These are phyloP conservation scores for Falciphora oryzae DNA, from an alignment of 2,329 filamentous ascomycete genomes.

Conservation along the genomic window DNA sequence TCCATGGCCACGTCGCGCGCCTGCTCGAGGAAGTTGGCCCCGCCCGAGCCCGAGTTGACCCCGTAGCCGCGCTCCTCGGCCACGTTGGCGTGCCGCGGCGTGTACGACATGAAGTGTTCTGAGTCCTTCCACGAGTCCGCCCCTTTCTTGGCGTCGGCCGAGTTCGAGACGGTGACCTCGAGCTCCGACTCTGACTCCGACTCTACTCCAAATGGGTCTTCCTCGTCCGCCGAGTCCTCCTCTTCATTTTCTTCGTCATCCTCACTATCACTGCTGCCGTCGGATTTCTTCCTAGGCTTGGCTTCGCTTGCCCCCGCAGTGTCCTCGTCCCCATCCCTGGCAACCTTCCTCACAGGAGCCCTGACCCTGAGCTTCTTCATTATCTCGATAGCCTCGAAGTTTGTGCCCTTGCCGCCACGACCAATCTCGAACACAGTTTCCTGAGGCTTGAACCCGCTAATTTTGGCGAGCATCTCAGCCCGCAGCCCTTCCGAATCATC, in stretches of 20 bases:
- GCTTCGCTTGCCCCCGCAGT: constrained; percentile 35
- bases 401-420: constrained; percentile 56
- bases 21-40: constrained; percentile 75
- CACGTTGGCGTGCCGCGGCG: constrained; percentile 70
- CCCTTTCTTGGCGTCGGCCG: constrained; percentile 31
- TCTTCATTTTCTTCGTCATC: constrained; percentile 26
- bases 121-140: constrained; percentile 64
- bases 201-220: constrained; percentile 35
- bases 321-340: constrained; percentile 28
- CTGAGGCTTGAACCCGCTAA: constrained; percentile 80
- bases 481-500: constrained; percentile 32
- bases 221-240: constrained; percentile 28
- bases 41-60: constrained; percentile 75
- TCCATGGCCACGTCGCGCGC: constrained; percentile 91
- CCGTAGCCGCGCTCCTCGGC: constrained; percentile 91
- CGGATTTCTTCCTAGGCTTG: constrained; percentile 21
- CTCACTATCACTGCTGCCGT: constrained; percentile 24
- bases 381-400: constrained; percentile 63
- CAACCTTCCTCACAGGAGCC: constrained; percentile 52
- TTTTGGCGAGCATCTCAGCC: constrained; percentile 79
- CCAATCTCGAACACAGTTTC: constrained; percentile 98
- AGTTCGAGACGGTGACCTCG: constrained; percentile 65
- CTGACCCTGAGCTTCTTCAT: constrained; percentile 68
- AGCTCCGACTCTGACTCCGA: constrained; percentile 58
- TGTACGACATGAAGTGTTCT: constrained; percentile 96